Evolutionary conservation across 2,329 filamentous ascomycete genomes (phyloP), one percentile per base, ranked within the genome.

Genomic region (Diaporthe ampelina): DNA sequence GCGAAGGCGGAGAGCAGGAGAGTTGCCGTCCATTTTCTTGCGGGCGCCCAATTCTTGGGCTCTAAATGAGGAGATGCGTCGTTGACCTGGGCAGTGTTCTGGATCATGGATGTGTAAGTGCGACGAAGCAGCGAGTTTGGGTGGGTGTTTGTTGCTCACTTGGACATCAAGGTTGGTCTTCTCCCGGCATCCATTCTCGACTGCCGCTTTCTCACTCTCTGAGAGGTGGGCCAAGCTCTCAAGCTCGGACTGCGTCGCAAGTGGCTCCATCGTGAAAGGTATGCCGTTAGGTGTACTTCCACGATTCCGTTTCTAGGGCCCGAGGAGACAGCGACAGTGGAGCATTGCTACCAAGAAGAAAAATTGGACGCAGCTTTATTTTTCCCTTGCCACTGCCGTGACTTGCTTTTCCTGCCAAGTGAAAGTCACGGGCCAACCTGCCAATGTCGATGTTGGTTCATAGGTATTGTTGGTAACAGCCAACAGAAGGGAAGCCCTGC

Each of bases 1-100:
- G 87, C 87, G 76, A 88, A 89, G 45, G 81, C 80, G 0, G 86
- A 87, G n/a, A 89, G 83, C 10, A 86, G 84, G 45, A 87, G 76
- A 6, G 83, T 83, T 37, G 85, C 82, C n/a, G 79, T 80, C 87
- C 87, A 89, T 81, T 88, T 88, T 73, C 81, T 84, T 26, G 74
- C 78, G 45, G 76, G 80, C 1, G 81, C 73, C 86, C 87, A 89
- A 76, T 89, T 88, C 71, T 76, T 77, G 15, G 76, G 74, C 4
- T 76, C 61, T 29, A 29, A 37, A 26, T 21, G 43, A 10, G 61
- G 29, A 4, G 43, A 7, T 2, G 1, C 5, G 21, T 37, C 9
- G 29, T 37, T 24, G 32, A 4, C 11, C 19, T 29, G n/a, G 4
- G 11, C 21, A 6, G 19, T 29, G 9, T 2, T 1, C 21, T 50